Conservation (phyloP, 768 basidiomycete species). For the Boletus insuetus region DNA sequence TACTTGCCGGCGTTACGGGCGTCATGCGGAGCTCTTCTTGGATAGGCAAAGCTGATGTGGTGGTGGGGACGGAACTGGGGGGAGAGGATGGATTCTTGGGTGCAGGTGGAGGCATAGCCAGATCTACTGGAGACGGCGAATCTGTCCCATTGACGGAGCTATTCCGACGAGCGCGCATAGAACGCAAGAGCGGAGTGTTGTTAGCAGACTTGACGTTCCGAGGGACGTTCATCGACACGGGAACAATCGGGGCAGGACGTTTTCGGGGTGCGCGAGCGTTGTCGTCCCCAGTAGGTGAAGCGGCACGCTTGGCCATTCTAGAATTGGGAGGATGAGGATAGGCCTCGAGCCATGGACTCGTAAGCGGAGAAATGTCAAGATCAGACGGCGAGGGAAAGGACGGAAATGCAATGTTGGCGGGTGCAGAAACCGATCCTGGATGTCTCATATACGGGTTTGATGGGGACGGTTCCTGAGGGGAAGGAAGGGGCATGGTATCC, state of each 20-base stretch:
- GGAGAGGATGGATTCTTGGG: conserved; percentile 28
- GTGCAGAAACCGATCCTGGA: conserved; percentile 58
- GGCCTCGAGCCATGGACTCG: conserved; percentile 78
- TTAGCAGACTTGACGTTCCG: conserved; percentile 47
- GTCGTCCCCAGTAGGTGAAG: conserved; percentile 59
- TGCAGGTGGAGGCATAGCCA: conserved; percentile 86
- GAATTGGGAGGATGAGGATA: conserved; percentile 37
- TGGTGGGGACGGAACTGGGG: conserved; percentile 4
- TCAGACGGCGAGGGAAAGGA: conserved; percentile 48
- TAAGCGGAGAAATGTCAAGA: conserved; percentile 74
- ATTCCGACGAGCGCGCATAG: conserved; percentile 41
- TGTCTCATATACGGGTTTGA: conserved; percentile 31
- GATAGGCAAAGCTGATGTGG: conserved; percentile 2
- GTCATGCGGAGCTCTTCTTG: conserved; percentile 39
- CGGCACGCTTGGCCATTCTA: conserved; percentile 47
- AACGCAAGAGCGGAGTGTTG: conserved; percentile 57
- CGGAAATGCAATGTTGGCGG: conserved; percentile 71
- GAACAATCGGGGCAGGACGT: conserved; percentile 44
- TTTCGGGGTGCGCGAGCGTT: conserved; percentile 45
- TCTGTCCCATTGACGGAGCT: conserved; percentile 47
- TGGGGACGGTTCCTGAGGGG: conserved; percentile 30
- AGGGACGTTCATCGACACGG: conserved; percentile 21
- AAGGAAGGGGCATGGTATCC: conserved; percentile 27
- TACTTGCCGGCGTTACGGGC: conserved; percentile 88
- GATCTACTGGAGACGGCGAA: conserved; percentile 84